These are phyloP conservation scores for Vanilla planifolia DNA, from an alignment of 106 monocot species.

Conservation along the genomic window DNA sequence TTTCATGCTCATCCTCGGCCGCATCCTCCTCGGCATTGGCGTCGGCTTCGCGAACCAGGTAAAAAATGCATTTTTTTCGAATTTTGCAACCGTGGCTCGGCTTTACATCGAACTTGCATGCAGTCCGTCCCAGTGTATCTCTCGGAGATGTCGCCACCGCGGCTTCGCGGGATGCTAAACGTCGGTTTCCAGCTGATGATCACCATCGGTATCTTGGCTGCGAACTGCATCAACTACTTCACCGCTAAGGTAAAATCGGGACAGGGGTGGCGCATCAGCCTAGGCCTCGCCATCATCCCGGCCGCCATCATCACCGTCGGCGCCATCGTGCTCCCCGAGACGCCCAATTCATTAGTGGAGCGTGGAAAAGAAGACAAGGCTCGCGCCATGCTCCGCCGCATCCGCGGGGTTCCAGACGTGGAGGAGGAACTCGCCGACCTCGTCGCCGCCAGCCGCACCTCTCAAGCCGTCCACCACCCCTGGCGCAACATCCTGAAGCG, in stretches of 20 bases:
- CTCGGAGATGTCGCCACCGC: conserved; percentile 36
- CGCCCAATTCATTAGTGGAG: conserved; percentile 38
- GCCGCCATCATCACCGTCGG: conserved; percentile 28
- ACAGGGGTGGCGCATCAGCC: conserved; percentile 35
- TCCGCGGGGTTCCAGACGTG: conserved; percentile 29
- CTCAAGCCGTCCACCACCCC: conserved; percentile 19
- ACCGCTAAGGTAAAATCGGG: conserved; percentile 27
- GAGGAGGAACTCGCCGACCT: conserved; percentile 16
- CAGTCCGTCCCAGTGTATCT: conserved; percentile 42
- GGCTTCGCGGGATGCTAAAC: conserved; percentile 31
- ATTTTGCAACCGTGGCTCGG: no score
- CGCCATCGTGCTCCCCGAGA: conserved; percentile 36
- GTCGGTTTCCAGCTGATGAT: conserved; percentile 44
- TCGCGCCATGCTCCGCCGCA: conserved; percentile 19
- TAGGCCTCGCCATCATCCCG: conserved; percentile 30
- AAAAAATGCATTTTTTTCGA: background rate
- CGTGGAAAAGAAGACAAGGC: conserved; percentile 28
- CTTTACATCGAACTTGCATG: background rate
- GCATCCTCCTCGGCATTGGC: conserved; percentile 9
- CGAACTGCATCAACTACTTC: conserved; percentile 37
- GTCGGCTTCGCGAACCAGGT: conserved; percentile 36
- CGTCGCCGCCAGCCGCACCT: conserved; percentile 9
- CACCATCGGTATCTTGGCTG: conserved; percentile 34
- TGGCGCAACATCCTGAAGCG: conserved; percentile 33
- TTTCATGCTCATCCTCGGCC: conserved; percentile 27